Evolutionary conservation across 352 stramenopile genomes (phyloP).

Genomic region (Phytophthora sp.): DNA sequence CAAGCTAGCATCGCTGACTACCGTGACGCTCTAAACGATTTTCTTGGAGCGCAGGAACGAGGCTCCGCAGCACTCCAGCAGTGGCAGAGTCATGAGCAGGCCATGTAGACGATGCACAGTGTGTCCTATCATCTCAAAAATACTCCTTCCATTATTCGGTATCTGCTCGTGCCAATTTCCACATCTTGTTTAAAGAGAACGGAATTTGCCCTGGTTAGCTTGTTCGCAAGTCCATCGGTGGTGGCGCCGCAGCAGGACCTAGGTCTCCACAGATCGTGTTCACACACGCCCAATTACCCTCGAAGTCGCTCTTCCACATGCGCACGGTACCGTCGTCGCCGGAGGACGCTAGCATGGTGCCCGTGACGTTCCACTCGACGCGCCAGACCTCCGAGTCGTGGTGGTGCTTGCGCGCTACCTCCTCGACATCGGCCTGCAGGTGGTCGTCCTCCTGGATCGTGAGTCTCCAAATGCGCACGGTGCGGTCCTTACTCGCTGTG

Average conservation of each 20-base stretch:
- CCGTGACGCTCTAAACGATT: slow-evolving; percentile 77
- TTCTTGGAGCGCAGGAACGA: slow-evolving; percentile 55
- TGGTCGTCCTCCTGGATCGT: slow-evolving; percentile 70
- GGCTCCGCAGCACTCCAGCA: slow-evolving; percentile 49
- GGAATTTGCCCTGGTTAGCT: slow-evolving; percentile 19
- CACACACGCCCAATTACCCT: slow-evolving; percentile 92
- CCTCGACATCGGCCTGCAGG: slow-evolving; percentile 71
- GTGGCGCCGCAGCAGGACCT: slow-evolving; percentile 31
- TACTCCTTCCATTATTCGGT: slow-evolving; percentile 22
- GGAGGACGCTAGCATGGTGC: slow-evolving; percentile 94
- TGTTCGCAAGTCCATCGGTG: slow-evolving; percentile 44
- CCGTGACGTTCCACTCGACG: slow-evolving; percentile 97
- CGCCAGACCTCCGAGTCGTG: slow-evolving; percentile 94
- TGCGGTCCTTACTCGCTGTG: slow-evolving; percentile 92
- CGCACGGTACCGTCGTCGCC: slow-evolving; percentile 95
- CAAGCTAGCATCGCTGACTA: slow-evolving; percentile 70
- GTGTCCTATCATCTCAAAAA: slow-evolving; percentile 12
- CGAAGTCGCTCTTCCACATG: slow-evolving; percentile 95
- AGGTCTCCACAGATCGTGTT: slow-evolving; percentile 86
- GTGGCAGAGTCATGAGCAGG: slow-evolving; percentile 53
- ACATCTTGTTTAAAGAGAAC: no score
- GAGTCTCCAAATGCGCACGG: slow-evolving; percentile 87
- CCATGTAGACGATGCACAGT: slow-evolving; percentile 17
- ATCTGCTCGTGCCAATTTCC: neutral
- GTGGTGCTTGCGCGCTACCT: slow-evolving; percentile 83